Evolutionary conservation across 2,329 filamentous ascomycete species (phyloP).

Genomic region (Scolecobasidium constrictum): DNA sequence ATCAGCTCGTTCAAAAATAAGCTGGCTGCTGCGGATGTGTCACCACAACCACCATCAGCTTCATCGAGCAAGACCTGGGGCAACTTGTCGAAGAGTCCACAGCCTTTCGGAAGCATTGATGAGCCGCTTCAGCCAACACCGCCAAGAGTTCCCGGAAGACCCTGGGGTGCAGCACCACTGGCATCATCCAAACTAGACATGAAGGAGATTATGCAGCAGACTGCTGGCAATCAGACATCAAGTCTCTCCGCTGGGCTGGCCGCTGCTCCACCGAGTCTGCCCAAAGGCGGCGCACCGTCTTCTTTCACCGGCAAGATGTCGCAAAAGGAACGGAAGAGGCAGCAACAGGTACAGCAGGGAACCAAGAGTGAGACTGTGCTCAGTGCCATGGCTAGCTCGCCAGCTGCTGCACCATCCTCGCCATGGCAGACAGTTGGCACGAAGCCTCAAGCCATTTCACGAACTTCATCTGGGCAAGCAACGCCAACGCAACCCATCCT

Average conservation of each 20-base stretch:
- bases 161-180: constrained; percentile 45
- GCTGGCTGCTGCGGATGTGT: neutral
- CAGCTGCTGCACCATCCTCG: constrained; percentile 24
- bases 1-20: neutral
- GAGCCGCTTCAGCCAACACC: neutral
- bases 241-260: constrained; percentile 42
- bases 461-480: neutral
- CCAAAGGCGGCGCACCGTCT: constrained; percentile 19
- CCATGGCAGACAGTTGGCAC: constrained; percentile 57
- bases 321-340: constrained; percentile 83
- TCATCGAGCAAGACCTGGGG: neutral
- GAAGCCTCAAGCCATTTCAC: constrained; percentile 29
- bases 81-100: neutral
- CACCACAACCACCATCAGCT: neutral
- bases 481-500: constrained; percentile 15
- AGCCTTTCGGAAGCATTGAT: neutral
- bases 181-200: constrained; percentile 58
- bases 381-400: constrained; percentile 21
- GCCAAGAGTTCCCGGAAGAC: constrained; percentile 21
- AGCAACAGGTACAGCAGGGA: constrained; percentile 33
- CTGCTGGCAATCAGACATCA: constrained; percentile 39
- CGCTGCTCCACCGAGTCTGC: constrained; percentile 29
- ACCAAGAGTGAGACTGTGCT: constrained; percentile 13
- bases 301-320: constrained; percentile 54
- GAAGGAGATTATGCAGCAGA: constrained; percentile 63